Percentiles rank a stretch among this genome's conserved stretches.
phyloP scores from a whole-genome alignment of 495 filamentous ascomycete species.

The Coniosporium apollinis region DNA sequence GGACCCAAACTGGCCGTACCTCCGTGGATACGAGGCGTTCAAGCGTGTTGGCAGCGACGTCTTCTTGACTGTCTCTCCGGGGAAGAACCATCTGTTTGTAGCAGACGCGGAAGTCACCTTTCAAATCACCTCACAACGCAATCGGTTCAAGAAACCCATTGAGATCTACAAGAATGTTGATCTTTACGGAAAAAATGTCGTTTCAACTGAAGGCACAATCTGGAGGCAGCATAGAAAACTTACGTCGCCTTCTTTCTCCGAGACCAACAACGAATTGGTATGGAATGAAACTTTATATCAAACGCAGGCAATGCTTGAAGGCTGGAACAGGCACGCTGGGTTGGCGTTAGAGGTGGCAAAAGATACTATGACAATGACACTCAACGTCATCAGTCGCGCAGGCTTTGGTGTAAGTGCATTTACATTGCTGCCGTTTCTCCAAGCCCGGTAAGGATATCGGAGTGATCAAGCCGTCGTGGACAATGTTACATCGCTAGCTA shows the following conservation, averaged over 20 bases:
- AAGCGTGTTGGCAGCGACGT: conserved; percentile 26
- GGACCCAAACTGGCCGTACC: conserved; percentile 26
- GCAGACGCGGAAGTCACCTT: conserved; percentile 41
- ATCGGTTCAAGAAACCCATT: conserved; percentile 50
- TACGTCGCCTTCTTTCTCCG: conserved; percentile 49
- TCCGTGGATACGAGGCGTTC: conserved; percentile 24
- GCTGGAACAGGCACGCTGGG: conserved; percentile 29
- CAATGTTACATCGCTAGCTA: no score
- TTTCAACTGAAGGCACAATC: conserved; percentile 41
- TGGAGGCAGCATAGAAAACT: conserved; percentile 57
- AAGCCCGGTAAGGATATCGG: conserved; percentile 21
- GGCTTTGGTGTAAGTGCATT: conserved; percentile 45
- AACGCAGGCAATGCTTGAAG: conserved; percentile 34
- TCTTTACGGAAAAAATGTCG: conserved; percentile 47
- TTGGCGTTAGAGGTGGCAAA: conserved; percentile 33
- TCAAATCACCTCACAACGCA: conserved; percentile 40
- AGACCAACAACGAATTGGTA: conserved; percentile 51
- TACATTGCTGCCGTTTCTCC: conserved; percentile 36
- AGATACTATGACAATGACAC: conserved; percentile 44
- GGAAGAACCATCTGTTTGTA: conserved; percentile 28
- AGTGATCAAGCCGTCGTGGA: no score
- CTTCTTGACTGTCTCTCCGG: conserved; percentile 39
- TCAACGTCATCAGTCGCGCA: conserved; percentile 52
- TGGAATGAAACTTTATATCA: conserved; percentile 44
- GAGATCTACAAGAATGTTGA: conserved; percentile 36